A percentile compares a stretch with the other conserved stretches of the same genome.
These are phyloP conservation scores for Pseudozyma pruni DNA, from an alignment of 1,284 basidiomycete genomes.

Conservation along the genomic window DNA sequence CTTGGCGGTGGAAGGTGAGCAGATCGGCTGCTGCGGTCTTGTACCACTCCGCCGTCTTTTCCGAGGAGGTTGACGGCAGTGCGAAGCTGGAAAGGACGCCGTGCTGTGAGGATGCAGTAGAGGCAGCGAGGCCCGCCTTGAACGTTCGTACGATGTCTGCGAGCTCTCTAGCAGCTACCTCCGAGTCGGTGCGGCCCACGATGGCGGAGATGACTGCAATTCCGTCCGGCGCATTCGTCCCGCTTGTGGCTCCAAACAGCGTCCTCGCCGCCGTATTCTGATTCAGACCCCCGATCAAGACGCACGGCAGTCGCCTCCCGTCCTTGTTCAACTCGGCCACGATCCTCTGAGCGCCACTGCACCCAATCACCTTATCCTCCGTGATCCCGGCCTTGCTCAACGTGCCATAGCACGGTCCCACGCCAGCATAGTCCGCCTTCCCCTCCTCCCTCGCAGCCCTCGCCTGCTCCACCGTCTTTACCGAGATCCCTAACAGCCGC, in stretches of 20 bases:
- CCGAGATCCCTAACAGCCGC: slow-evolving; percentile 83
- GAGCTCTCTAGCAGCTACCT: slow-evolving; percentile 71
- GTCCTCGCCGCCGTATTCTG: slow-evolving; percentile 57
- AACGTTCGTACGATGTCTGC: slow-evolving; percentile 66
- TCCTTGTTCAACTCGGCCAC: slow-evolving; percentile 36
- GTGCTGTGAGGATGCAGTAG: slow-evolving; percentile 6
- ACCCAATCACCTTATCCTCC: slow-evolving; percentile 58
- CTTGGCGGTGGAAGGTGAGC: slow-evolving; percentile 35
- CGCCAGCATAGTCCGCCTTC: slow-evolving; percentile 82
- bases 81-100: slow-evolving; percentile 27
- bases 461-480: slow-evolving; percentile 72
- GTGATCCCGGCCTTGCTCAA: slow-evolving; percentile 65
- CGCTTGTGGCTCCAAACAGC: slow-evolving; percentile 51
- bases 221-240: slow-evolving; percentile 70
- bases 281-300: slow-evolving; percentile 65
- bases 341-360: slow-evolving; percentile 45
- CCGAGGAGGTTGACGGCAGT: slow-evolving; percentile 1
- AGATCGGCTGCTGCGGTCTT: slow-evolving; percentile 19
- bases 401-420: slow-evolving; percentile 73
- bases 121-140: slow-evolving; percentile 49
- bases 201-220: slow-evolving; percentile 93
- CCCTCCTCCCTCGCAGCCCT: slow-evolving; percentile 17
- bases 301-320: slow-evolving; percentile 51
- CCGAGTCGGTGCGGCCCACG: slow-evolving; percentile 76
- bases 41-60: slow-evolving; percentile 30